Conservation (phyloP, 371 early-diverging fungal species). For the Apophysomyces variabilis region DNA sequence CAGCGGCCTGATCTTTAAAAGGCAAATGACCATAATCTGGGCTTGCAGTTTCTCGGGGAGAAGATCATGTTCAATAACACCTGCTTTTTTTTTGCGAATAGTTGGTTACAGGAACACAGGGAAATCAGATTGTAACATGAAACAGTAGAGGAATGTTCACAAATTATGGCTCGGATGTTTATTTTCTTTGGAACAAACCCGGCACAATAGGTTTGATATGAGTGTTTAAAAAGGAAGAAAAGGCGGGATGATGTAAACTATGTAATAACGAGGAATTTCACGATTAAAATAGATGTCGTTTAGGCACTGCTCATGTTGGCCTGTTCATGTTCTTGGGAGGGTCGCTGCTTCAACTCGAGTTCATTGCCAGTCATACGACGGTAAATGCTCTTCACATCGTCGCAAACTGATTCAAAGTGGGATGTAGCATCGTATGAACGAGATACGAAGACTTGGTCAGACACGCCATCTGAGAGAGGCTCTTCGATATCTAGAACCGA, state of each 20-base stretch:
- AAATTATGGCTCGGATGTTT: background rate
- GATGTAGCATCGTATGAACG: conserved; percentile 98
- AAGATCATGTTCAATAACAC: too few species aligned
- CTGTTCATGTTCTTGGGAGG: conserved; percentile 55
- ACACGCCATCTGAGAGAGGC: conserved; percentile 83
- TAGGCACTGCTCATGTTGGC: conserved; percentile 1
- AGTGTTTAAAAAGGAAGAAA: background rate
- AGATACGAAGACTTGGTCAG: conserved; percentile 88
- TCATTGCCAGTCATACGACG: conserved; percentile 92
- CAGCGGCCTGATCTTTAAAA: too few species aligned
- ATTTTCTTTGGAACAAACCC: background rate
- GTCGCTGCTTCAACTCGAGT: conserved; percentile 73
- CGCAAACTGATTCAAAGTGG: conserved; percentile 98
- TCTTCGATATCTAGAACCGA: conserved; percentile 82
- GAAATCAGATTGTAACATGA: too few species aligned
- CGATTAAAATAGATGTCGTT: background rate
- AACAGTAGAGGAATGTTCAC: too few species aligned
- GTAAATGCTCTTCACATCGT: conserved; percentile 95
- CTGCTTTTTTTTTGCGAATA: too few species aligned
- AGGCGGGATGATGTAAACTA: conserved; percentile 2
- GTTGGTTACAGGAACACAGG: too few species aligned
- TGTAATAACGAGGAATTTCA: background rate
- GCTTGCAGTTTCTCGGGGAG: too few species aligned
- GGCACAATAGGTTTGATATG: background rate
- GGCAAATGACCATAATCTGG: too few species aligned